Base-by-base conservation (phyloP, 2,329 filamentous ascomycete species). In the Ploettnerulaceae sp. region DNA sequence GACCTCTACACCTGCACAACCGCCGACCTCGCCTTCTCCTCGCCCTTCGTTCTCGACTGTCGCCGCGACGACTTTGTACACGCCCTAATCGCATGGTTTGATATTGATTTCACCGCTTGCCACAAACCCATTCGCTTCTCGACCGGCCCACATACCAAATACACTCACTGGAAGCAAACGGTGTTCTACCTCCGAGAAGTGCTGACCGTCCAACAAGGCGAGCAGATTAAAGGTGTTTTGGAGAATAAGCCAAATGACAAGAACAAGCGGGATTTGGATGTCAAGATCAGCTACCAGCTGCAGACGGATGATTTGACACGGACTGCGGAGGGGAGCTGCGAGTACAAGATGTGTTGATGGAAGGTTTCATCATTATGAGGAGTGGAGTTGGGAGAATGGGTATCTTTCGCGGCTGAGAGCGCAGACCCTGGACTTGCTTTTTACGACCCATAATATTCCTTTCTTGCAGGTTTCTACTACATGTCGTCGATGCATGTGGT, bases 161-260 rank as follows among this genome's bases (percentile, higher is more conserved):
- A 97, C 73, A 98, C 93, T 14, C 93, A 98, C 77, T 98, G 93
- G 93, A 98, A 98, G 75, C 93, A 98, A 75, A 98, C 93, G 9
- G 93, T 98, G 53, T 97, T 98, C 73, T 98, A 98, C 72, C 76
- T 98, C 54, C 81, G 86, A 63, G 90, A 98, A 59, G 87, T 95
- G 25, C 73, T 98, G 55, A 97, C 90, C 14, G 89, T 95, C 28
- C 84, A 95, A 68, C 77, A 88, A 63, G 89, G 85, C 47, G 93
- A 98, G 74, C 75, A 79, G 61, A 76, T 98, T 50, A 70, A 73
- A 50, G 87, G 88, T 61, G 73, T 76, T 24, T 72, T 98, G 31
- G 76, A 81, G 54, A 94, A 91, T 72, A 85, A 82, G 69, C 93
- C 93, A 43, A 98, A 95, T 66, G 77, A 85, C 54, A 90, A 93